A percentile compares a stretch with the other conserved stretches of the same genome.
These are phyloP conservation scores for Aureobasidium sp. DNA, from an alignment of 2,329 filamentous ascomycete genomes.

Conservation along the genomic window DNA sequence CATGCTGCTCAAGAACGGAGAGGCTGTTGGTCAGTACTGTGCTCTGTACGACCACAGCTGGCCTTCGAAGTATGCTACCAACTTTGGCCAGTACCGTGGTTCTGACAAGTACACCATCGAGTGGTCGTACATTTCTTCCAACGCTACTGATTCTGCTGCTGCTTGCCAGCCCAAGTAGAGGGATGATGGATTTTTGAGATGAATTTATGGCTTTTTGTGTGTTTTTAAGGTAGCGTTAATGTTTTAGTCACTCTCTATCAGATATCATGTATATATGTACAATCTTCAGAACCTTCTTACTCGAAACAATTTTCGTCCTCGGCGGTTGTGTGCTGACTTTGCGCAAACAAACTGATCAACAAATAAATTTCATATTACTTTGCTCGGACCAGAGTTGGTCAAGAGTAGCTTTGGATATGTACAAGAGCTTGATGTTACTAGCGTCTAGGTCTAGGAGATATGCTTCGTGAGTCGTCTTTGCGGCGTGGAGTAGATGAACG, in stretches of 20 bases:
- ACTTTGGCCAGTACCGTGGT: constrained; percentile 18
- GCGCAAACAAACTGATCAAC: too few relatives aligned
- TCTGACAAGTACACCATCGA: constrained; percentile 17
- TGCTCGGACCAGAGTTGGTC: too few relatives aligned
- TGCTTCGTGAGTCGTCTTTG: background rate
- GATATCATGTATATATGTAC: background rate
- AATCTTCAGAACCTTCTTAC: background rate
- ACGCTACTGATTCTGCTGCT: constrained; percentile 12
- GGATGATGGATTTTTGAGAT: background rate
- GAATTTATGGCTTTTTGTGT: background rate
- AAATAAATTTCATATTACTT: background rate
- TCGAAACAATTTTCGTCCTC: background rate
- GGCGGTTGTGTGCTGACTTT: too few relatives aligned
- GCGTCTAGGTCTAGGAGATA: background rate
- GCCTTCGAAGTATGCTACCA: constrained; percentile 18
- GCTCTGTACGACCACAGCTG: constrained; percentile 19
- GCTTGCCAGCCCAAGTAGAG: background rate
- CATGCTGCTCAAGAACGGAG: constrained; percentile 21
- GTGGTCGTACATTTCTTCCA: constrained; percentile 16
- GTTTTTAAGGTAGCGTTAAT: background rate
- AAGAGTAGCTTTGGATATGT: too few relatives aligned
- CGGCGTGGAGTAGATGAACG: background rate
- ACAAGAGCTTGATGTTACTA: background rate
- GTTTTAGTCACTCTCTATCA: background rate
- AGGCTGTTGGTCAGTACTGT: constrained; percentile 22